Base-by-base conservation (phyloP, 2,329 filamentous ascomycete genomes). In the Calonectria leucothoes region DNA sequence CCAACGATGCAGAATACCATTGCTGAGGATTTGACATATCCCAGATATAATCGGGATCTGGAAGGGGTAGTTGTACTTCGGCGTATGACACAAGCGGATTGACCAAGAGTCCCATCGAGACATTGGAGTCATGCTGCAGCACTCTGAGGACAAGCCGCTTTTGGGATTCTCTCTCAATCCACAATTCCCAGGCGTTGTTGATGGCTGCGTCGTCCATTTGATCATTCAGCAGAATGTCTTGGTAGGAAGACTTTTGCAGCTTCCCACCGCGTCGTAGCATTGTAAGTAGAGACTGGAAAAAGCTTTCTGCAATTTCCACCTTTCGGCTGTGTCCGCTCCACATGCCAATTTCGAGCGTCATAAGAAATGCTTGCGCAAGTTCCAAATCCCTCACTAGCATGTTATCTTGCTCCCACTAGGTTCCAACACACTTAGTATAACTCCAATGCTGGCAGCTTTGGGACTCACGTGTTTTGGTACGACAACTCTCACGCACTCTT, bases 301-400 rank as follows among this genome's bases (percentile, higher is more conserved):
- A 84, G 35, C 82, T 82, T 59, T 86, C 84, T 6, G 83, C 82
- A n/a, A 86, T 84, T 64, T 86, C 84, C 7, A 85, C 82, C 35
- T 85, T 86, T 1, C 84, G 78, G 15, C 79, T 81, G 17, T 82
- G 78, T 2, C 84, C 84, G 57, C 83, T 84, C 84, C 84, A 86
- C 0, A 86, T n/a, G 1, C 77, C 77, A 20, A 79, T 74, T n/a
- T 85, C 80, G 1, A 85, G 77, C 15, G 69, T 77, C 12, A 86
- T 79, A n/a, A 83, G 76, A 45, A 80, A 85, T 1, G 82, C 82
- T 68, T 85, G 84, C 0, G 80, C 76, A 0, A 82, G 74, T 8
- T 83, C 77, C 1, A 85, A 76, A 11, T 84, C 78, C 27, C 84
- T 75, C 0, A 80, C 81, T 0, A 75, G 67, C 2, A 77, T 76